Conservation (phyloP, 345 rosid species). For the Aurinia saxatilis region DNA sequence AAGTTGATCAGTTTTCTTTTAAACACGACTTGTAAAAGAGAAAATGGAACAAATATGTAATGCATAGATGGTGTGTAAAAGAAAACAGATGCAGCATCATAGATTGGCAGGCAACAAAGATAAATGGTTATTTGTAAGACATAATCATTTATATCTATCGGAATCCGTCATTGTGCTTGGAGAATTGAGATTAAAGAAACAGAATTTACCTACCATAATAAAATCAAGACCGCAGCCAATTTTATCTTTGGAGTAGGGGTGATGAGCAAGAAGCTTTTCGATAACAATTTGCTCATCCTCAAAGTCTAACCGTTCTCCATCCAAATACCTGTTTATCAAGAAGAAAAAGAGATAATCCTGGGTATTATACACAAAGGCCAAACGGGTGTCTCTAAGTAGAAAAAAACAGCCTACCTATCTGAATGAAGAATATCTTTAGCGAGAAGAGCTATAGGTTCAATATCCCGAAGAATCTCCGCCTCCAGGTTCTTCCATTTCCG, state of each 20-base stretch:
- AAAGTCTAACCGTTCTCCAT: conserved; percentile 55
- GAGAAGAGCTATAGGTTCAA: conserved; percentile 44
- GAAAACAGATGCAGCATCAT: too few species aligned
- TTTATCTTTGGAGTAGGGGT: conserved; percentile 74
- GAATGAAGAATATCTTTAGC: conserved; percentile 82
- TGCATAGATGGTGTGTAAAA: too few species aligned
- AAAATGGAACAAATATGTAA: too few species aligned
- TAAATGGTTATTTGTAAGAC: too few species aligned
- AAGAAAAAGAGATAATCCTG: background rate
- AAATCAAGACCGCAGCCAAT: conserved; percentile 74
- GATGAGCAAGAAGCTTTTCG: conserved; percentile 66
- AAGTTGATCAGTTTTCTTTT: too few species aligned
- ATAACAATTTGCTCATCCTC: conserved; percentile 56
- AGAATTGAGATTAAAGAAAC: background rate
- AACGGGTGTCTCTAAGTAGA: too few species aligned
- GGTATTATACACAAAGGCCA: too few species aligned
- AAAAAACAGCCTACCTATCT: conserved; percentile 35
- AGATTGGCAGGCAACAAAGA: too few species aligned
- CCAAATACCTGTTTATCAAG: conserved; percentile 47
- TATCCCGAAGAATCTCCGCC: conserved; percentile 59
- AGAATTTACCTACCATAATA: conserved; percentile 50
- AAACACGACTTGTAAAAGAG: too few species aligned
- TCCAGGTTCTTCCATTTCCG: conserved; percentile 75
- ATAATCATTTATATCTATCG: too few species aligned
- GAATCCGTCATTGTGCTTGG: background rate